Percentiles rank a stretch among this genome's conserved stretches.
Evolutionary conservation across 805 yeast species (phyloP).

Genomic region (Candida germanica): DNA sequence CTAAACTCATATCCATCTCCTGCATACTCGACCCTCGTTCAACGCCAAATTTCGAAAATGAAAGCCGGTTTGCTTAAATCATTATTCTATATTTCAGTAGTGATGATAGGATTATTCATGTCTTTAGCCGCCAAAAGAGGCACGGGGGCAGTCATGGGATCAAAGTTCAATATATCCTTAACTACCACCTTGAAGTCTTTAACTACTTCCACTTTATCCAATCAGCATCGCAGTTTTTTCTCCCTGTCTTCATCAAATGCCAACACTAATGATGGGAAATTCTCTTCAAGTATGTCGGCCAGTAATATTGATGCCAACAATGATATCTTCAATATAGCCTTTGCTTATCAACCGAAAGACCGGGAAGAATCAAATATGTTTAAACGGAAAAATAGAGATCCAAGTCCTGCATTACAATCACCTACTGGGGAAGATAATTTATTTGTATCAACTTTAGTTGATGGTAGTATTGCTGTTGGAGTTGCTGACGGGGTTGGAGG

Average conservation of each 20-base stretch:
- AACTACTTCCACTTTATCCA: conserved; percentile 1
- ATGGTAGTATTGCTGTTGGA: conserved; percentile 56
- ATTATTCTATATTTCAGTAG: conserved; percentile 7
- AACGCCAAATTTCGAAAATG: too few species aligned
- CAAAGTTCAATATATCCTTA: neutral
- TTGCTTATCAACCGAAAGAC: conserved; percentile 73
- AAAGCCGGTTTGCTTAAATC: too few species aligned
- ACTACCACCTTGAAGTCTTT: neutral
- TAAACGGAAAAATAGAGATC: conserved; percentile 22
- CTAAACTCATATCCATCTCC: too few species aligned
- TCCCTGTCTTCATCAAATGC: conserved; percentile 16
- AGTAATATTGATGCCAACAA: conserved; percentile 7
- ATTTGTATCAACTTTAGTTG: conserved; percentile 43
- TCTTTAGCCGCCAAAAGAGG: conserved; percentile 10
- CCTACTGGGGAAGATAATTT: conserved; percentile 77
- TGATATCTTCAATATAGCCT: conserved; percentile 51
- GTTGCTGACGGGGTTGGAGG: conserved; percentile 98
- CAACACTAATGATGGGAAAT: conserved; percentile 6
- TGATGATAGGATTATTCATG: conserved; percentile 13
- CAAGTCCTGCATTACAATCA: conserved; percentile 39
- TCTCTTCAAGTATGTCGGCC: conserved; percentile 9
- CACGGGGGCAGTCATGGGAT: neutral
- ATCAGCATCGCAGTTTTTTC: conserved; percentile 17
- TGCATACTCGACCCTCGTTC: too few species aligned
- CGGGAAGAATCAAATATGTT: conserved; percentile 51